A percentile compares a stretch with the other conserved stretches of the same genome.
These are phyloP conservation scores for Grifola frondosa DNA, from an alignment of 1,284 basidiomycete genomes.

Conservation along the genomic window DNA sequence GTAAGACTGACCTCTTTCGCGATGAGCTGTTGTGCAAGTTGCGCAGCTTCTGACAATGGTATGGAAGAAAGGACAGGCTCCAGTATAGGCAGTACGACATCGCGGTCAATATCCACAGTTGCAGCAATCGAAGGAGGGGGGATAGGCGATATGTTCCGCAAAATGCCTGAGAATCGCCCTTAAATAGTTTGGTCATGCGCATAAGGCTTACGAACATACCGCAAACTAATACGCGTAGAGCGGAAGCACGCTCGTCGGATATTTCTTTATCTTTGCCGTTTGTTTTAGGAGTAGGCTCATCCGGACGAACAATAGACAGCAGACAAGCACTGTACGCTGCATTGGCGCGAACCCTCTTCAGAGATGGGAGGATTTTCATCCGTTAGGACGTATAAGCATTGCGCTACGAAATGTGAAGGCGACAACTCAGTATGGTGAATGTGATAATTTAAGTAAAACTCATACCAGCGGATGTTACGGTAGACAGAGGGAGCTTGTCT, in stretches of 20 bases:
- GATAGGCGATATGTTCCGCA: constrained; percentile 75
- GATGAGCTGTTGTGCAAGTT: constrained; percentile 54
- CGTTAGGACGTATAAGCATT: constrained; percentile 87
- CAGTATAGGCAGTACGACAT: constrained; percentile 73
- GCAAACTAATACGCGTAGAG: constrained; percentile 68
- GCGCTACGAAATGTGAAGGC: constrained; percentile 51
- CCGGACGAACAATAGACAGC: constrained; percentile 59
- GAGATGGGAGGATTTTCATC: constrained; percentile 81
- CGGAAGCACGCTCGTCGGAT: constrained; percentile 48
- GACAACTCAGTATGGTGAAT: constrained; percentile 13
- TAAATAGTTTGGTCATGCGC: background rate
- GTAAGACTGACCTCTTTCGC: constrained; percentile 46
- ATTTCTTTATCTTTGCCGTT: constrained; percentile 48
- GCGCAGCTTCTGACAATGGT: constrained; percentile 54
- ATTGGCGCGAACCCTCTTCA: constrained; percentile 58
- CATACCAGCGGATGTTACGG: constrained; percentile 77
- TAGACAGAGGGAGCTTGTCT: constrained; percentile 63
- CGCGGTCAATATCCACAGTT: constrained; percentile 66
- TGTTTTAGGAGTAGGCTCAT: constrained; percentile 30
- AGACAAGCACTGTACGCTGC: constrained; percentile 69
- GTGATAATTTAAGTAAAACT: constrained; percentile 2
- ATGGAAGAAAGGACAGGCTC: constrained; percentile 66
- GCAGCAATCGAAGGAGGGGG: constrained; percentile 64
- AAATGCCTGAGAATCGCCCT: constrained; percentile 51
- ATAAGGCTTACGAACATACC: constrained; percentile 44